Evolutionary conservation across 2,329 filamentous ascomycete genomes (phyloP).

Genomic region (Cercospora zeina): DNA sequence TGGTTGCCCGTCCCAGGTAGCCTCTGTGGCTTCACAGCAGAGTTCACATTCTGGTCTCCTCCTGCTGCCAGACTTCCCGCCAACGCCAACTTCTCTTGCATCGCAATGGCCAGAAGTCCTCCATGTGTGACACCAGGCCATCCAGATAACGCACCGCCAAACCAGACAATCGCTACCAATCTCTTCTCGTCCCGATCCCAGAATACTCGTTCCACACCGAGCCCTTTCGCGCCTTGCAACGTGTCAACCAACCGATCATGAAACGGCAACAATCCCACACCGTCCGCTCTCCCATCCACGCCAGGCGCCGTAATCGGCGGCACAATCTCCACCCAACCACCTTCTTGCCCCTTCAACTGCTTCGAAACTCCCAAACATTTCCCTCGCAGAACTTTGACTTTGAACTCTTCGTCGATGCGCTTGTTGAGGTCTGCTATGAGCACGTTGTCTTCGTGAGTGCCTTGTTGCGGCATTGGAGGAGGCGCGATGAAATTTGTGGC

Average conservation of each 20-base stretch:
- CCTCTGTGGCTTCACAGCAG: slow-evolving; percentile 36
- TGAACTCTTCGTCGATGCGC: slow-evolving; percentile 50
- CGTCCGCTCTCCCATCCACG: background rate
- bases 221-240: slow-evolving; percentile 44
- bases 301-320: slow-evolving; percentile 20
- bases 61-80: slow-evolving; percentile 57
- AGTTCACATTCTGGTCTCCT: slow-evolving; percentile 19
- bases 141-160: slow-evolving; percentile 64
- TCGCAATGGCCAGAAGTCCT: slow-evolving; percentile 65
- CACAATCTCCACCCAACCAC: slow-evolving; percentile 40
- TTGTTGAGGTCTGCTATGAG: slow-evolving; percentile 47
- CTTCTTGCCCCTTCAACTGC: slow-evolving; percentile 36
- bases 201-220: slow-evolving; percentile 62
- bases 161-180: slow-evolving; percentile 64
- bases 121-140: slow-evolving; percentile 74
- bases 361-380: slow-evolving; percentile 45
- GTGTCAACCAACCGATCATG: slow-evolving; percentile 34
- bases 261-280: slow-evolving; percentile 22
- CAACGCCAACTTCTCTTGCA: slow-evolving; percentile 69
- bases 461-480: slow-evolving; percentile 45
- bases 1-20: slow-evolving; percentile 38
- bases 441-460: slow-evolving; percentile 46
- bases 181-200: slow-evolving; percentile 61
- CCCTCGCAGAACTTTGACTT: slow-evolving; percentile 51
- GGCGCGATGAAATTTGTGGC: slow-evolving; percentile 49